Percentiles rank a stretch among this genome's conserved stretches.
Evolutionary conservation across 1,284 basidiomycete species (phyloP).

Genomic region (Chondrostereum purpureum): DNA sequence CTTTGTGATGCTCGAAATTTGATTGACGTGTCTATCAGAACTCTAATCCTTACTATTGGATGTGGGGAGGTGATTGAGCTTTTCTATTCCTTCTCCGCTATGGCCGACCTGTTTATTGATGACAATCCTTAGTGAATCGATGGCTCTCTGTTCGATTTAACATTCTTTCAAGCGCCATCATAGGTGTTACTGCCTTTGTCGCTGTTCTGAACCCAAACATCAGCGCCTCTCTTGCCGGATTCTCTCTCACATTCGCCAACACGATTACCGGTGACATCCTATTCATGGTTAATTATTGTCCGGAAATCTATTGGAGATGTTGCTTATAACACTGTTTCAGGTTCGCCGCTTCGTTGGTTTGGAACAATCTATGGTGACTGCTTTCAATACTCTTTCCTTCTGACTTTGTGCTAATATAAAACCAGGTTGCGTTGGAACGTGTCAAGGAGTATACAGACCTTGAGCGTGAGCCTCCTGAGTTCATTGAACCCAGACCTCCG

Average conservation of each 20-base stretch:
- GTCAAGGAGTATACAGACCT: constrained; percentile 88
- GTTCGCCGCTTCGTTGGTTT: constrained; percentile 74
- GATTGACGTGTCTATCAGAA: no score
- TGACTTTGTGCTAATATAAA: constrained; percentile 5
- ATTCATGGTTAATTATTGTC: constrained; percentile 28
- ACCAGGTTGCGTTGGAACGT: constrained; percentile 81
- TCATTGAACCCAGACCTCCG: constrained; percentile 79
- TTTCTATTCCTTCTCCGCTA: constrained; percentile 6
- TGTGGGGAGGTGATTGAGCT: constrained; percentile 69
- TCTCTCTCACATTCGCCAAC: constrained; percentile 78
- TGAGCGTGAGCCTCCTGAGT: constrained; percentile 70
- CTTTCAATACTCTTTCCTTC: neutral
- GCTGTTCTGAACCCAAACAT: constrained; percentile 67
- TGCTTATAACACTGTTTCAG: constrained; percentile 16
- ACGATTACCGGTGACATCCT: constrained; percentile 67
- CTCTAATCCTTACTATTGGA: constrained; percentile 77
- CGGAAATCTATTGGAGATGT: neutral
- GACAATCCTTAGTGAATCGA: constrained; percentile 53
- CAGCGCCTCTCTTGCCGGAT: constrained; percentile 75
- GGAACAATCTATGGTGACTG: constrained; percentile 82
- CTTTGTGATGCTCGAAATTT: neutral
- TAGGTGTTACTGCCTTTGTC: constrained; percentile 67
- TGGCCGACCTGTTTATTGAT: constrained; percentile 10
- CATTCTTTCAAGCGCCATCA: constrained; percentile 64
- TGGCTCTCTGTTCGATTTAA: constrained; percentile 83